Base-by-base conservation (phyloP, 257 asterid species). In the Perilla frutescens region DNA sequence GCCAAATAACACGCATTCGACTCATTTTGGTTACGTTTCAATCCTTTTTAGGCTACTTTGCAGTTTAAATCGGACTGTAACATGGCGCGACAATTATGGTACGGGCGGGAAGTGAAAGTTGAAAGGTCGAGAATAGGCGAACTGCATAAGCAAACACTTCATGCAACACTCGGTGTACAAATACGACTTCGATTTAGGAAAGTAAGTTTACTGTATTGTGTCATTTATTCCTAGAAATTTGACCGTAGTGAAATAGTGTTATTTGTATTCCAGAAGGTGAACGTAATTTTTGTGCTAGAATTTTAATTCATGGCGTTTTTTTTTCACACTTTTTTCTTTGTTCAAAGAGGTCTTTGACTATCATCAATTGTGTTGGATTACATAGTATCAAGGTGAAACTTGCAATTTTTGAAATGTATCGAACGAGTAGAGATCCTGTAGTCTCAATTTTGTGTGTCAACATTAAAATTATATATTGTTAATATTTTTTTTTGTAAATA, bases 41-140 rank as follows among this genome's bases (percentile, higher is more conserved):
- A 7, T 51, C 15, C 20, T 13, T 78, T 76, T 8, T 83, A 92
- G 96, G 96, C 64, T 92, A 92, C 81, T 92, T 90, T 72, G 86
- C 72, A 45, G 92, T 87, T 29, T 90, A 54, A 90, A 92, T 68
- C 87, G 96, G 54, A 87, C 89, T 9, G 96, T 92, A 15, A 92
- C 96, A 1, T 76, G 88, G 79, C 83, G 96, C 7, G 97, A 88
- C 66, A 87, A 77, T 63, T 88, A 84, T 73, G 82, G 80, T 1
- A 88, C 85, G 87, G 84, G 73, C 68, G 93, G 90, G 32, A 89
- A 91, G 85, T 89, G 82, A n/a, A 86, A 41, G 44, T 57, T 66
- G 68, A 26, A 63, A 59, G 66, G 15, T 4, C 1, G 10, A 49
- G 15, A 36, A 29, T 59, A 69, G 56, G 15, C 20, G 0, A 34